Conservation (phyloP, 208 protist species). For the Endotrypanum monterogeii region DNA sequence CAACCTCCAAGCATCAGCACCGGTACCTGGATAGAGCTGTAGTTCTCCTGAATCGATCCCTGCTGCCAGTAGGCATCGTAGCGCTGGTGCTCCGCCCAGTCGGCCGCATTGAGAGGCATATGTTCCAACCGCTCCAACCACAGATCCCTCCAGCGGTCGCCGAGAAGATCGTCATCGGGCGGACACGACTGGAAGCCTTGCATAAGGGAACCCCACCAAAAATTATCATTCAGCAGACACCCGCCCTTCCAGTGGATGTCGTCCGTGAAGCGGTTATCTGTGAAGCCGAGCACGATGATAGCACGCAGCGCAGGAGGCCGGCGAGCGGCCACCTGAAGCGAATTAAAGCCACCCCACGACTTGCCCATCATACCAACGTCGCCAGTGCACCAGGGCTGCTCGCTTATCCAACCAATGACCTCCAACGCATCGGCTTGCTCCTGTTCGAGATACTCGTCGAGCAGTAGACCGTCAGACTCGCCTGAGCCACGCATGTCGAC, state of each 20-base stretch:
- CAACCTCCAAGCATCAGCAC: conserved; percentile 60
- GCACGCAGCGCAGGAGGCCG: conserved; percentile 51
- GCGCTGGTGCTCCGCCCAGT: conserved; percentile 51
- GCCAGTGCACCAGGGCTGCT: conserved; percentile 64
- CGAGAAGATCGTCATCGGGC: conserved; percentile 46
- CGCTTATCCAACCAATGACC: conserved; percentile 68
- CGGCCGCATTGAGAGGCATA: conserved; percentile 56
- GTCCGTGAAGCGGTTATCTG: conserved; percentile 68
- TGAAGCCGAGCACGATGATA: conserved; percentile 71
- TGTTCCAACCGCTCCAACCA: conserved; percentile 52
- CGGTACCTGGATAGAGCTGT: conserved; percentile 52
- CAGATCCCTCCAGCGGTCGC: conserved; percentile 46
- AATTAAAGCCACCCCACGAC: conserved; percentile 75
- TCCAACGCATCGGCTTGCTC: conserved; percentile 65
- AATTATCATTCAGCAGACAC: conserved; percentile 73
- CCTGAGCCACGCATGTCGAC: conserved; percentile 71
- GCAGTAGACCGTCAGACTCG: conserved; percentile 58
- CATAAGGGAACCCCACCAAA: conserved; percentile 77
- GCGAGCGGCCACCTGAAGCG: conserved; percentile 61
- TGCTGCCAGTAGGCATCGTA: conserved; percentile 71
- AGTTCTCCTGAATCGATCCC: conserved; percentile 59
- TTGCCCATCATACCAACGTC: conserved; percentile 70
- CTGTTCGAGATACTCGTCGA: conserved; percentile 62
- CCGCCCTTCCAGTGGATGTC: conserved; percentile 77
- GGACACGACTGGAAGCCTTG: conserved; percentile 55